These are phyloP conservation scores for Hortiboletus campestris DNA, from an alignment of 768 basidiomycete genomes.

Conservation along the genomic window DNA sequence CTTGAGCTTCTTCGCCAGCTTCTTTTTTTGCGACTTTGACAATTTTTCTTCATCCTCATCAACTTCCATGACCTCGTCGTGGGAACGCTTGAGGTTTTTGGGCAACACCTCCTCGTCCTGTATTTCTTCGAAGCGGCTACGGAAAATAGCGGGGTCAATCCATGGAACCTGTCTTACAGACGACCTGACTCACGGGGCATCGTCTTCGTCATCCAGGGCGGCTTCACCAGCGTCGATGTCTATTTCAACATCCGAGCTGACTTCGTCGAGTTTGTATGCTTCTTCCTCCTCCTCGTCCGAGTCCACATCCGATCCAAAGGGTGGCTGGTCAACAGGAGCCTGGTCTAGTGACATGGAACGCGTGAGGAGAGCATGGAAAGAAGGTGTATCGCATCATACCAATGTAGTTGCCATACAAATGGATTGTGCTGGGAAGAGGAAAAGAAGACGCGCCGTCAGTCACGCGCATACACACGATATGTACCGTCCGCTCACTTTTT, in stretches of 20 bases:
- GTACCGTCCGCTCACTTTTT: constrained; percentile 60
- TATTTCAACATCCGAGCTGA: constrained; percentile 83
- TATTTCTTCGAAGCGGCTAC: constrained; percentile 72
- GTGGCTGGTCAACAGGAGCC: constrained; percentile 44
- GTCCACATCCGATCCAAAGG: constrained; percentile 51
- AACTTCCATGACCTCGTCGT: constrained; percentile 55
- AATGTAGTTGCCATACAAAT: constrained; percentile 85
- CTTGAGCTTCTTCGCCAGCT: constrained; percentile 71
- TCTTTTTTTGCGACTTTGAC: constrained; percentile 59
- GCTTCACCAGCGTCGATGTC: constrained; percentile 64
- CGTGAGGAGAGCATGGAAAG: not conserved
- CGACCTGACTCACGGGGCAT: constrained; percentile 39
- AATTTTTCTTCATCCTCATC: constrained; percentile 38
- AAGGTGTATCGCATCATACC: constrained; percentile 37
- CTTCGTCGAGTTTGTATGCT: constrained; percentile 61
- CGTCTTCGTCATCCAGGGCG: constrained; percentile 49
- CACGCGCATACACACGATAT: not conserved
- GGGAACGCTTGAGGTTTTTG: constrained; percentile 67
- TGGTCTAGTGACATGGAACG: constrained; percentile 46
- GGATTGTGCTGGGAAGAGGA: constrained; percentile 51
- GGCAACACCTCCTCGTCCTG: constrained; percentile 33
- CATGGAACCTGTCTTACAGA: not conserved
- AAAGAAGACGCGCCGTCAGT: constrained; percentile 10
- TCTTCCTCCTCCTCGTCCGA: constrained; percentile 43
- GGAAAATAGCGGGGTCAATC: not conserved